Evolutionary conservation across 257 asterid genomes (phyloP), one percentile per base, ranked within the genome.

Genomic region (Hygrophila difformis): DNA sequence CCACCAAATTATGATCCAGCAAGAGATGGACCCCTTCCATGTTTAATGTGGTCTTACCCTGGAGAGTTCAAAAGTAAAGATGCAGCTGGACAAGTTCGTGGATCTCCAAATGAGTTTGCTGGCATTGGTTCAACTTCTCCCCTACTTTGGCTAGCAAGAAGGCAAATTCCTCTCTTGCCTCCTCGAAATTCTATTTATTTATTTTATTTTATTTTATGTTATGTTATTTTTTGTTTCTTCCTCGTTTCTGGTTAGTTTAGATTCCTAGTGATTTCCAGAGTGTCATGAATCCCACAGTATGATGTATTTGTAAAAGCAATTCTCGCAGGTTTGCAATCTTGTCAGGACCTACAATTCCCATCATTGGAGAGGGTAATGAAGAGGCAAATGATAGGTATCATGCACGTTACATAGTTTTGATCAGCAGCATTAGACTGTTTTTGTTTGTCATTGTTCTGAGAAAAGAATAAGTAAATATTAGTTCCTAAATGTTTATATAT

Each of bases 21-120:
- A 24, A 72, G 61, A 61, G 99, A 91, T 76, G 99, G 96, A 17
- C 96, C 96, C 17, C 94, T 86, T 67, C 99, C 99, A 16, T 91
- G 99, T 73, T 79, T 91, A 46, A 76, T 91, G 76, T 91, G 99
- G 99, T 91, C 99, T 38, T 91, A 91, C 63, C 99, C 99, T 14
- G 99, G 99, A 52, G 99, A 91, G 65, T 91, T 86, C 69, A 91
- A 91, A 65, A 91, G 97, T 55, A 91, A 86, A 71, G 96, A 86
- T 60, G 89, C 99, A 29, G 99, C 99, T 39, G 79, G 94, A 53
- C 99, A 91, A 73, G 99, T 86, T 44, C 97, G 97, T 57, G 99
- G 99, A 43, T 91, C 99, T 60, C 99, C 99, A 20, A 91, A 91
- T 51, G 94, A 70, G 70, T 91, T 91, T 73, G 80, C 99, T 56